Base-by-base conservation (phyloP, 495 filamentous ascomycete genomes). In the Jackrogersella minutella region DNA sequence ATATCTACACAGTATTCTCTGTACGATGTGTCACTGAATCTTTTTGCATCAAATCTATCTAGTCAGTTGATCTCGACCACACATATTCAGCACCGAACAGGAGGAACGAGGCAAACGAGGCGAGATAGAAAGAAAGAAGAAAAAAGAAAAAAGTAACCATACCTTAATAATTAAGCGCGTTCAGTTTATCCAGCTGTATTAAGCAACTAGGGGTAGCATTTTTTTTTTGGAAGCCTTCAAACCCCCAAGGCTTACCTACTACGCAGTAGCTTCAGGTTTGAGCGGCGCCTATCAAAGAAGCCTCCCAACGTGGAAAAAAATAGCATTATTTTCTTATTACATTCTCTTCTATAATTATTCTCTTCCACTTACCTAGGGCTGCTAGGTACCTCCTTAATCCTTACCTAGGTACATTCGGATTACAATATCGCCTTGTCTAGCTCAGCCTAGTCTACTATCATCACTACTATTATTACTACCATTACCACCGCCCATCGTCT, bases 21-120 rank as follows among this genome's bases (percentile, higher is more conserved):
- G 14, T 64, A 64, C 44, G 44, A 64, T 64, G 61, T 58, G 36
- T 55, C 59, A 63, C 59, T 63, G 26, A 63, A 54, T 61, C 34
- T 52, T 52, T 30, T 37, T 30, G 58, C 58, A 54, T 62, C 30
- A 36, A 55, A 62, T 62, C 39, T 54, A 43, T 37, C 59, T 39
- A 55, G 26, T 43, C 37, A 55, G 21, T 55, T 11, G 26, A 57
- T 44, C 37, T 43, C 13, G n/a, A 44, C n/a, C n/a, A n/a, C n/a
- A n/a, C n/a, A 37, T 3, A 36, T 36, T n/a, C 33, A 36, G 11
- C 33, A 36, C 8, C 2, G 11, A 10, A 9, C 5, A n/a, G 21
- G 22, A 28, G 31, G 24, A 34, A 24, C 33, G 26, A 37, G 5
- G 31, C 17, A 41, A 21, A 19, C 5, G 7, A 3, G 26, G 3